A percentile compares a stretch with the other conserved stretches of the same genome.
phyloP scores from a whole-genome alignment of 768 basidiomycete genomes.

The Pleurotus pulmonarius region DNA sequence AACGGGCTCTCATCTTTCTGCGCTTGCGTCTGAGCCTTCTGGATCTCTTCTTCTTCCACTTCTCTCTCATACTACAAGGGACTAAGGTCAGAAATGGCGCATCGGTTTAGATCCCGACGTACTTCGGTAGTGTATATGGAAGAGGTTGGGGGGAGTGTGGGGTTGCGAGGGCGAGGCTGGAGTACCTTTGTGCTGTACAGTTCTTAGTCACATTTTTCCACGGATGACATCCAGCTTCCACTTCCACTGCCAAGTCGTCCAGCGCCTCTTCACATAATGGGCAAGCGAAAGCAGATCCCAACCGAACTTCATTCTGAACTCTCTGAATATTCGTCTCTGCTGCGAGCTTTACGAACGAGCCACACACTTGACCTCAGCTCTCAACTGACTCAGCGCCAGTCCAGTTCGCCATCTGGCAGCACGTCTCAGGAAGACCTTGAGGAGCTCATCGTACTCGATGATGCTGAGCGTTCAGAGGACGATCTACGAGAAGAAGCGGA shows the following conservation, averaged over 20 bases:
- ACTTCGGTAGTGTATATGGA: slow-evolving; percentile 30
- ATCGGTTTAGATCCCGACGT: slow-evolving; percentile 7
- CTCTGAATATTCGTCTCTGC: slow-evolving; percentile 60
- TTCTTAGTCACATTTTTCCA: slow-evolving; percentile 37
- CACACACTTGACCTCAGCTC: slow-evolving; percentile 54
- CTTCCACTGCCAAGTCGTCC: slow-evolving; percentile 1
- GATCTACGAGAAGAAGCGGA: slow-evolving; percentile 5
- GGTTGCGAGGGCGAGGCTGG: slow-evolving; percentile 6
- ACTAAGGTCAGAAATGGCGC: too few species aligned
- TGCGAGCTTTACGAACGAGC: slow-evolving; percentile 59
- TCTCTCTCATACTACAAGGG: slow-evolving; percentile 77
- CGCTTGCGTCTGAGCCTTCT: slow-evolving; percentile 91
- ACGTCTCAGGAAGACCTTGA: slow-evolving; percentile 5
- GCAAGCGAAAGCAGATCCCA: slow-evolving; percentile 45
- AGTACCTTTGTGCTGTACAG: slow-evolving; percentile 34
- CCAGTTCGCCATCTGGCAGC: slow-evolving; percentile 11
- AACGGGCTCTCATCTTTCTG: slow-evolving; percentile 50
- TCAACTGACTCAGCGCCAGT: slow-evolving; percentile 36
- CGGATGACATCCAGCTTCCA: slow-evolving; percentile 4
- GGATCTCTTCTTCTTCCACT: slow-evolving; percentile 96
- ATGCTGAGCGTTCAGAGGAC: slow-evolving; percentile 9
- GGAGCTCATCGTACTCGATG: slow-evolving; percentile 19
- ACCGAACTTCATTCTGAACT: slow-evolving; percentile 58
- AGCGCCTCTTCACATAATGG: slow-evolving; percentile 18
- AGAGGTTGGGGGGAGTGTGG: slow-evolving; percentile 10